Evolutionary conservation across 2,329 filamentous ascomycete genomes (phyloP).

Genomic region (Botryosphaeria agaves): DNA sequence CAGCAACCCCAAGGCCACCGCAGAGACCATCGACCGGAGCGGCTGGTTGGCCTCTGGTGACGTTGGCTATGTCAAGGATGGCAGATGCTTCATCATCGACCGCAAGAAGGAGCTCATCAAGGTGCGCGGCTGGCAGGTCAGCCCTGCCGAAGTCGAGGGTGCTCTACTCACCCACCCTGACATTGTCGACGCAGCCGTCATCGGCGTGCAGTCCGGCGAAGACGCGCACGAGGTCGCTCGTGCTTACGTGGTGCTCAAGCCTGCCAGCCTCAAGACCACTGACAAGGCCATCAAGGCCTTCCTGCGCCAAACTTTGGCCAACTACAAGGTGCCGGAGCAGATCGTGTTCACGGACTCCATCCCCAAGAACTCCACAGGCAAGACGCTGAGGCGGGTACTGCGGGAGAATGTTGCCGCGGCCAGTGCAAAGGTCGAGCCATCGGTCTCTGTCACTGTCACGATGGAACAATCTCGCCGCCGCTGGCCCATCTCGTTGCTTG

Average conservation of each 20-base stretch:
- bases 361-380: conserved; percentile 3
- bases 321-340: conserved; percentile 29
- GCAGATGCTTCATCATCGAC: conserved; percentile 39
- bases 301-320: conserved; percentile 22
- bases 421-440: too few relatives aligned
- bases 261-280: conserved; percentile 18
- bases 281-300: conserved; percentile 22
- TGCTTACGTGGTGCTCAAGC: conserved; percentile 27
- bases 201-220: conserved; percentile 18
- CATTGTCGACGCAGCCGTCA: conserved; percentile 31
- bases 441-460: too few relatives aligned
- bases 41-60: conserved; percentile 41
- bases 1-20: conserved; percentile 31
- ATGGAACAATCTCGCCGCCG: too few relatives aligned
- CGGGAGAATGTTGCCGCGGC: too few relatives aligned
- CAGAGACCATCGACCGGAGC: conserved; percentile 29
- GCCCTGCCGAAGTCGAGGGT: conserved; percentile 32
- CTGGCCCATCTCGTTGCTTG: too few relatives aligned
- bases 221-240: conserved; percentile 23
- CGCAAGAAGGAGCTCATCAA: conserved; percentile 37
- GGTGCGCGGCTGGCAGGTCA: conserved; percentile 36
- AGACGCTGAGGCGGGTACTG: conserved; percentile 20
- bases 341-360: conserved; percentile 24
- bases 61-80: conserved; percentile 25
- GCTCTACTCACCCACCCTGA: conserved; percentile 29